Evolutionary conservation across 2,329 filamentous ascomycete genomes (phyloP).

Genomic region (Phialocephala sp.): DNA sequence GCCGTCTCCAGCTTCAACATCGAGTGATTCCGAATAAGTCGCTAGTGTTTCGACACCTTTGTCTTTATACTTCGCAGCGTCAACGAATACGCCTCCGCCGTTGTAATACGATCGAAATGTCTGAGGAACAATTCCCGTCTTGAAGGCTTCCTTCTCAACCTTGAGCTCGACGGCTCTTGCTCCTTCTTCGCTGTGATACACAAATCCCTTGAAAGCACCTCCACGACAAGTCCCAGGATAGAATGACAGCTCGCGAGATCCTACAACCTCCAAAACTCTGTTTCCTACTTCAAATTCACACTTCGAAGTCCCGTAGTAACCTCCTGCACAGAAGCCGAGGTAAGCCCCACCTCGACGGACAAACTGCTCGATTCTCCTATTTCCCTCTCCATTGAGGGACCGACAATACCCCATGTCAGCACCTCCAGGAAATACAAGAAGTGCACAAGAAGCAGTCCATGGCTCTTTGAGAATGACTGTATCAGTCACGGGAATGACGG

Average conservation of each 20-base stretch:
- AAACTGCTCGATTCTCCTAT: conserved; percentile 81
- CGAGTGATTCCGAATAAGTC: conserved; percentile 74
- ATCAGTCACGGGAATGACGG: conserved; percentile 84
- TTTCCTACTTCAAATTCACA: conserved; percentile 95
- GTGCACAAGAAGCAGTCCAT: conserved; percentile 84
- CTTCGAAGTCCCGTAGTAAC: conserved; percentile 80
- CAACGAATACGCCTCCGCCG: conserved; percentile 90
- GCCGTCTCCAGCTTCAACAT: conserved; percentile 78
- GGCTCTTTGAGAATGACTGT: conserved; percentile 86
- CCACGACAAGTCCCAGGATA: conserved; percentile 88
- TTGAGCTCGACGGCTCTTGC: conserved; percentile 73
- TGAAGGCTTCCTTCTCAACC: conserved; percentile 66
- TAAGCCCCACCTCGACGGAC: conserved; percentile 86
- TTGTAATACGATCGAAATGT: conserved; percentile 86
- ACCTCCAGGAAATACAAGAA: conserved; percentile 91
- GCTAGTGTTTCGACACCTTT: conserved; percentile 81
- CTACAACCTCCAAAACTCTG: conserved; percentile 80
- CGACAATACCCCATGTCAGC: conserved; percentile 94
- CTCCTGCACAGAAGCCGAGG: conserved; percentile 91
- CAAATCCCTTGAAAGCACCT: conserved; percentile 85
- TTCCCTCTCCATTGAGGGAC: conserved; percentile 85
- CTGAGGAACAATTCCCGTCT: conserved; percentile 57
- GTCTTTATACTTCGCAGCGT: conserved; percentile 66
- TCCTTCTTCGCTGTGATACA: conserved; percentile 86
- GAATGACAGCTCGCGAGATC: conserved; percentile 83